Percentiles rank a stretch among this genome's conserved stretches.
phyloP scores from a whole-genome alignment of 768 basidiomycete species.

The Tremella yokohamensis region DNA sequence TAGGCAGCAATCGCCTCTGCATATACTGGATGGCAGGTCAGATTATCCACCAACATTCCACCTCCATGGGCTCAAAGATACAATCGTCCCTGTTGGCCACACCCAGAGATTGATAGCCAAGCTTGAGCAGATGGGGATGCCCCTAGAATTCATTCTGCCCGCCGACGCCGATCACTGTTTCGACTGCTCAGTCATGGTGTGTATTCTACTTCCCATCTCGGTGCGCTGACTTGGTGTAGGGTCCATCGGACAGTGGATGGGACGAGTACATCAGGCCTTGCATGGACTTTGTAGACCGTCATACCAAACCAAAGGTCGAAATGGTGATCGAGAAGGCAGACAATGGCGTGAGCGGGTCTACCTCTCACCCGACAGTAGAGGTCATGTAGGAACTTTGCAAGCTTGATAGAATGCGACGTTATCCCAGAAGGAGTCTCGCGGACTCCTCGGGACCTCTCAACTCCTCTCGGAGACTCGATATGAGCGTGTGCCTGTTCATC shows the following conservation, averaged over 20 bases:
- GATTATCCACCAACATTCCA: conserved; percentile 21
- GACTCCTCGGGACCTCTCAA: too few relatives aligned
- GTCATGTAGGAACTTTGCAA: too few relatives aligned
- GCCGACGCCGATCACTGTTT: conserved; percentile 17
- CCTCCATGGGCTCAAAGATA: conserved; percentile 20
- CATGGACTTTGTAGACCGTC: conserved; percentile 24
- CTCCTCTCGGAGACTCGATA: too few relatives aligned
- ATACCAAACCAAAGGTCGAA: conserved; percentile 5
- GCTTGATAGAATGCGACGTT: too few relatives aligned
- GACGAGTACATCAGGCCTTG: conserved; percentile 23
- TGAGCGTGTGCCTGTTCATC: too few relatives aligned
- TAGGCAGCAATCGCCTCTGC: conserved; percentile 3
- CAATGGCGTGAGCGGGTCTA: too few relatives aligned
- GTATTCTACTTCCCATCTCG: not conserved
- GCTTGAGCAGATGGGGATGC: conserved; percentile 12
- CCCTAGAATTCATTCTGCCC: conserved; percentile 3
- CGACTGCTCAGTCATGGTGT: conserved; percentile 17
- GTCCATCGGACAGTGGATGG: conserved; percentile 23
- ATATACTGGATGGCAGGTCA: conserved; percentile 9
- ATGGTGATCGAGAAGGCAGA: too few relatives aligned
- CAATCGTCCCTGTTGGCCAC: conserved; percentile 15
- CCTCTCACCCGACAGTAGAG: too few relatives aligned
- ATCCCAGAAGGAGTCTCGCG: too few relatives aligned
- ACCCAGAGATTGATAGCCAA: conserved; percentile 12
- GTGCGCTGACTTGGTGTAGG: conserved; percentile 6